These are phyloP conservation scores for Crepidotus variabilis DNA, from an alignment of 768 basidiomycete species.

Conservation along the genomic window DNA sequence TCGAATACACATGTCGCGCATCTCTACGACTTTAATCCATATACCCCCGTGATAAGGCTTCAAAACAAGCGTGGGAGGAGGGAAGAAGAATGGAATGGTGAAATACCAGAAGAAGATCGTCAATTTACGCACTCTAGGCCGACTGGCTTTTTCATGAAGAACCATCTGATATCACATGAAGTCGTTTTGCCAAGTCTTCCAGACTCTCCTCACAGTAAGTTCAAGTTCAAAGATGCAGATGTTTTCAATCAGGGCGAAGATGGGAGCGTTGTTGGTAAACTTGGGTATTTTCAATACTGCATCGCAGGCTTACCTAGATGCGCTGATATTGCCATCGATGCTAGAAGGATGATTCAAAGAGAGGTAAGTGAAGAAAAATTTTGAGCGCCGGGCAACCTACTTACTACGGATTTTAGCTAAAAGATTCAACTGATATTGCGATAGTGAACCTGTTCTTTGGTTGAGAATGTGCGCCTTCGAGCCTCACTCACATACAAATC, in stretches of 20 bases:
- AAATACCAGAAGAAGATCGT: background rate
- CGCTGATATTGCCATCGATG: background rate
- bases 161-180: background rate
- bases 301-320: background rate
- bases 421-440: background rate
- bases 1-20: background rate
- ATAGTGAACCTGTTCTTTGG: background rate
- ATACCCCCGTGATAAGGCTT: background rate
- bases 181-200: background rate
- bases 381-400: background rate
- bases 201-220: background rate
- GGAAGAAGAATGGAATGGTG: background rate
- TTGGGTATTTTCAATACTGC: background rate
- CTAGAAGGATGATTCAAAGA: background rate
- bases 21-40: background rate
- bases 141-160: background rate
- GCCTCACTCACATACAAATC: too few species aligned
- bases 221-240: background rate
- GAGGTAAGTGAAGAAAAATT: slow-evolving; percentile 7
- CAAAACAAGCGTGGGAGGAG: background rate
- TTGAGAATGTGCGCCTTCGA: background rate
- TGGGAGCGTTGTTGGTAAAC: background rate
- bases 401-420: background rate
- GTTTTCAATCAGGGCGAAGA: background rate
- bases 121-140: background rate